These are phyloP conservation scores for Epipyxis sp. DNA, from an alignment of 108 stramenopile species.

Conservation along the genomic window DNA sequence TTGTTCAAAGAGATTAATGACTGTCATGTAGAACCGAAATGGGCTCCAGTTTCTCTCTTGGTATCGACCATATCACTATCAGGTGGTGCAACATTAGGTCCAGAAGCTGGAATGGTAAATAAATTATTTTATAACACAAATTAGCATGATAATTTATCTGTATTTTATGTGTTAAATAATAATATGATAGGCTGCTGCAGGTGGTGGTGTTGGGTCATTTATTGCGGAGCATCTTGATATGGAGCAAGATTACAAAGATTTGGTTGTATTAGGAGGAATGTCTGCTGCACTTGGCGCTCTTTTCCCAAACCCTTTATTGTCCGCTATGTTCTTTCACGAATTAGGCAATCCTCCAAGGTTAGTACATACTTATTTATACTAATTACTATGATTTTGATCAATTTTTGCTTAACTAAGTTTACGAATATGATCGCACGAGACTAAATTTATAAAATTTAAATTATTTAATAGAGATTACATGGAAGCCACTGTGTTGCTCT, in stretches of 20 bases:
- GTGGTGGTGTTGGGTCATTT: conserved; percentile 10
- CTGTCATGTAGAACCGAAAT: conserved; percentile 27
- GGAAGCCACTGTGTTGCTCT: conserved; percentile 20
- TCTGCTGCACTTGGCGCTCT: conserved; percentile 41
- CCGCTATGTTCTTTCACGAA: conserved; percentile 38
- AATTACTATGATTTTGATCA: too few relatives aligned
- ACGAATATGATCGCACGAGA: background rate
- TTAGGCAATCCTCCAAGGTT: conserved; percentile 13
- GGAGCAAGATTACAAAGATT: conserved; percentile 23
- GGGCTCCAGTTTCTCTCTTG: background rate
- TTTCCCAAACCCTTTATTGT: conserved; percentile 37
- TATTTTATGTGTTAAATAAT: too few relatives aligned
- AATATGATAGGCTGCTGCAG: conserved; percentile 3
- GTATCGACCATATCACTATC: conserved; percentile 10
- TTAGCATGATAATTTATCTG: too few relatives aligned
- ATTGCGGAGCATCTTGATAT: background rate
- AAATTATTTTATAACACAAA: too few relatives aligned
- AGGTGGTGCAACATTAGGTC: conserved; percentile 21
- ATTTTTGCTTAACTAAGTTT: background rate
- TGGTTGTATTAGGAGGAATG: conserved; percentile 33
- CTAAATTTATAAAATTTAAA: conserved; percentile 43
- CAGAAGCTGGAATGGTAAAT: conserved; percentile 18
- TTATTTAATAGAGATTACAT: conserved; percentile 24
- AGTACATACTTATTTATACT: background rate
- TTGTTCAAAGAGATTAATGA: conserved; percentile 22